Percentiles rank a stretch among this genome's conserved stretches.
Conservation (phyloP, 2,329 filamentous ascomycete genomes). For the Fusarium dlaminii region DNA sequence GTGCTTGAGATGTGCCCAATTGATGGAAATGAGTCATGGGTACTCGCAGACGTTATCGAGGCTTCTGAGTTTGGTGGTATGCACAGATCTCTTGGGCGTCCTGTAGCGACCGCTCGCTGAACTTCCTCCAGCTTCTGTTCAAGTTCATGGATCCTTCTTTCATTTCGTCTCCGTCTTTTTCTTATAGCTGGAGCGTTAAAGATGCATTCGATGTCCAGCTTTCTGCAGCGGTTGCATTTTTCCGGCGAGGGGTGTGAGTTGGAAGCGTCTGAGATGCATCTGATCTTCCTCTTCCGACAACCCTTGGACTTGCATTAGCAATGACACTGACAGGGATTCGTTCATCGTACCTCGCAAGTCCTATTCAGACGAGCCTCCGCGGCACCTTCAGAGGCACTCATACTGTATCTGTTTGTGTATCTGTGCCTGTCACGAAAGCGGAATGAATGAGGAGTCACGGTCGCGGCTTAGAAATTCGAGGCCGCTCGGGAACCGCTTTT, state of each 20-base stretch:
- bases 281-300: background rate
- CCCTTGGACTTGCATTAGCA: background rate
- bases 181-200: background rate
- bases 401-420: background rate
- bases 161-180: background rate
- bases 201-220: background rate
- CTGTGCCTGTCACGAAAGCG: background rate
- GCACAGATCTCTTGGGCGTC: no score
- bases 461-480: background rate
- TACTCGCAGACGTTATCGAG: no score
- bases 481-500: background rate
- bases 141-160: background rate
- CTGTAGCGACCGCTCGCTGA: no score
- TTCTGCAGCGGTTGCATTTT: background rate
- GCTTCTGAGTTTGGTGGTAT: no score
- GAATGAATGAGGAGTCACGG: background rate
- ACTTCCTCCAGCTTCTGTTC: background rate
- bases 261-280: background rate
- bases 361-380: background rate
- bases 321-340: background rate
- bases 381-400: background rate
- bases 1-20: no score
- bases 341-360: background rate
- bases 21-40: no score
- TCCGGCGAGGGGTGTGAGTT: fast-evolving